These are phyloP conservation scores for Botrytis sinoallii DNA, from an alignment of 2,329 filamentous ascomycete species.

Conservation along the genomic window DNA sequence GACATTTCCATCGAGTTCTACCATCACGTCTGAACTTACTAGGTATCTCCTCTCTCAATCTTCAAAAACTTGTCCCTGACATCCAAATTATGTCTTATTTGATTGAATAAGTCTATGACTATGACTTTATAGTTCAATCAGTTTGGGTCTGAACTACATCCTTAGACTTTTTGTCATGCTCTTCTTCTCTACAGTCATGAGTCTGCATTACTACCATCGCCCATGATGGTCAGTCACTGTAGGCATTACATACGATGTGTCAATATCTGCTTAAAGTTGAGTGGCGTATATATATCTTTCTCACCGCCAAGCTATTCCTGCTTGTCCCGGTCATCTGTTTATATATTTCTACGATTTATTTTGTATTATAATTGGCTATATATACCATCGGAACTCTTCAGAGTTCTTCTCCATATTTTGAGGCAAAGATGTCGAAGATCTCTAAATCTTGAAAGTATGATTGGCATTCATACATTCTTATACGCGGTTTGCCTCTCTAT, in stretches of 20 bases:
- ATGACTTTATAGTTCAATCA: neutral
- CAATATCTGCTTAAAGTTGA: neutral
- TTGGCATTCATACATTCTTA: neutral
- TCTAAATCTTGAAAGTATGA: neutral
- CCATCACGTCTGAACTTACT: neutral
- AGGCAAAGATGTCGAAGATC: neutral
- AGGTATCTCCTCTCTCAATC: neutral
- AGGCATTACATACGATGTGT: neutral
- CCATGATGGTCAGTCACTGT: neutral
- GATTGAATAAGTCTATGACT: neutral
- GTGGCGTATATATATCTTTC: neutral
- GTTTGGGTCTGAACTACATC: neutral
- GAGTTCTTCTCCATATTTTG: neutral
- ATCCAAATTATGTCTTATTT: neutral
- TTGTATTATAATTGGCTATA: neutral
- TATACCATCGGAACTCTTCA: neutral
- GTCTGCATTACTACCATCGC: neutral
- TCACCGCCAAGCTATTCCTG: neutral
- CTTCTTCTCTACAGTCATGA: neutral
- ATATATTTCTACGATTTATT: neutral
- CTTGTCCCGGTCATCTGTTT: neutral
- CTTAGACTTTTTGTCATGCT: neutral
- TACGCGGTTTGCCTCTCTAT: neutral
- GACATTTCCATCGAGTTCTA: neutral
- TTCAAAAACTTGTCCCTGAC: neutral